Base-by-base conservation (phyloP, 2,329 filamentous ascomycete genomes). In the Tolypocladium amazonense region DNA sequence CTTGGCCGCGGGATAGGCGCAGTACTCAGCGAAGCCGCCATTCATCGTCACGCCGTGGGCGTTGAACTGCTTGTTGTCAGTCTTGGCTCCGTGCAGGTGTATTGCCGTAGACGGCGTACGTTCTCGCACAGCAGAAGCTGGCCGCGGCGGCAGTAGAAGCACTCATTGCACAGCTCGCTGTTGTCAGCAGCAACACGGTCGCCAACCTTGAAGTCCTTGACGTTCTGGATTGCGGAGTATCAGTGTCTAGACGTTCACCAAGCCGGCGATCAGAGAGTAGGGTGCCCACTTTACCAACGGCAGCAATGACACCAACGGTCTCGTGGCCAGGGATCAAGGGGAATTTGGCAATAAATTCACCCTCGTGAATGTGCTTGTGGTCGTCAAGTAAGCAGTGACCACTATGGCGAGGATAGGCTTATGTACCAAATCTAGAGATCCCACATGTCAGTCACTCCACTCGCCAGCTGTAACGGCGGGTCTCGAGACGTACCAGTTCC, bases 21-120 rank as follows among this genome's bases (percentile, higher is more conserved):
- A 79, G 77, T 88, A 90, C 71, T 90, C 86, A 57, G 87, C 88
- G 66, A 90, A 90, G 37, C 87, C 87, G 65, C 87, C 87, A 63
- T 87, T 83, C 72, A 88, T 78, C 64, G 81, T 85, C n/a, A 85
- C 83, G 65, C 83, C 86, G 65, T 88, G 85, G 25, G 84, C 85
- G 65, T 84, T 80, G 71, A 88, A 86, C 69, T 75, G 37, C n/a
- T 8, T 30, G 38, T 35, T 6, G 30, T 59, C 25, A 59, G 41
- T 35, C 3, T 23, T 33, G 18, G 4, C 11, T 23, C n/a, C n/a
- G 18, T 30, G 2, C 4, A 20, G 12, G 8, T 2, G 11, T 20
- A n/a, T 20, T 23, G 1, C 30, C 30, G 3, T 2, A 25, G 1
- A 20, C 7, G 45, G 20, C 71, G 60, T 59, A 74, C 71, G 65